Evolutionary conservation across 768 basidiomycete genomes (phyloP).

Genomic region (Coprinopsis marcescibilis): DNA sequence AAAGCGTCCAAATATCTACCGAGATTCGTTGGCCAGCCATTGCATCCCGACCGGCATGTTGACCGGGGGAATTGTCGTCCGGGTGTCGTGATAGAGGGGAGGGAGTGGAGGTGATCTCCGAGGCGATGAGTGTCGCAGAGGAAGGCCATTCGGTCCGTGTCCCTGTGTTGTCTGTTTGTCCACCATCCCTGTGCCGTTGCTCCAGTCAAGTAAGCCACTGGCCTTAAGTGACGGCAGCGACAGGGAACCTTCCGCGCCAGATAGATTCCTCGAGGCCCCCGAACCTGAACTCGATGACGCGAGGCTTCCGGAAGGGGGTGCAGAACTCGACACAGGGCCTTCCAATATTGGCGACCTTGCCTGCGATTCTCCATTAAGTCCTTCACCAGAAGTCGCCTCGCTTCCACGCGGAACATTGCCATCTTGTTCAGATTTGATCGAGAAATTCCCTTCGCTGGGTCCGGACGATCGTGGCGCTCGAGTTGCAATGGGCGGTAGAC

Average conservation of each 20-base stretch:
- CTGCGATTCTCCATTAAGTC: not conserved
- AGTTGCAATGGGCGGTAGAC: not conserved
- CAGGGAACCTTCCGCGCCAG: conserved; percentile 26
- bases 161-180: conserved; percentile 17
- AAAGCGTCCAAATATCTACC: conserved; percentile 22
- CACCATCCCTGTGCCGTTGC: conserved; percentile 19
- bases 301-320: too few relatives aligned
- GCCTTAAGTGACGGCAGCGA: conserved; percentile 71
- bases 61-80: conserved; percentile 18
- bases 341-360: not conserved
- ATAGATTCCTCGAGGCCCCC: conserved; percentile 13
- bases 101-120: conserved; percentile 21
- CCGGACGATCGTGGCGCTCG: not conserved
- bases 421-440: conserved; percentile 10
- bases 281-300: conserved; percentile 6
- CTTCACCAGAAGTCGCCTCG: conserved; percentile 4
- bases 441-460: not conserved
- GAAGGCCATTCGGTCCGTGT: conserved; percentile 15
- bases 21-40: conserved; percentile 64
- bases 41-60: conserved; percentile 62
- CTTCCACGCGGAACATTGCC: not conserved
- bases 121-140: conserved; percentile 21
- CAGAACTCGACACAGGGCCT: too few relatives aligned
- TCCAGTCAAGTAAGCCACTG: conserved; percentile 65
- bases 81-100: conserved; percentile 22